Evolutionary conservation across 495 filamentous ascomycete species (phyloP).

Genomic region (Aspergillus avenaceus): DNA sequence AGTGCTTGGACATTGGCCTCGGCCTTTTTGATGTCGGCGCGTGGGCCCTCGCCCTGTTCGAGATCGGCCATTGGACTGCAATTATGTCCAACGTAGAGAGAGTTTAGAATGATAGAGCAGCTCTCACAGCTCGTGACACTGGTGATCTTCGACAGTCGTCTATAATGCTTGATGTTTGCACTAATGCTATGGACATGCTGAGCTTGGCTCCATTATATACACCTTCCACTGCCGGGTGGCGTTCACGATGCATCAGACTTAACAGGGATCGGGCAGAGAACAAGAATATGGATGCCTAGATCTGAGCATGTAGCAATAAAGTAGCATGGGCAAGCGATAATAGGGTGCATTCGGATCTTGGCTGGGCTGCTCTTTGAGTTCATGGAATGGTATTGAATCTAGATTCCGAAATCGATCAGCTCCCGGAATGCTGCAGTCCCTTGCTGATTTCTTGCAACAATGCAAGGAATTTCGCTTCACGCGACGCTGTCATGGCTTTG

Average conservation of each 20-base stretch:
- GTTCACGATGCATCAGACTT: neutral
- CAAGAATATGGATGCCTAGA: slow-evolving; percentile 3
- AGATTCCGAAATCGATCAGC: neutral
- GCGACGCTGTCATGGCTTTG: neutral
- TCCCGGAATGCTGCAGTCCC: slow-evolving; percentile 1
- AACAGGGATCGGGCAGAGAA: neutral
- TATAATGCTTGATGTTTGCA: too few species aligned
- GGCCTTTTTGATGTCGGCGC: neutral
- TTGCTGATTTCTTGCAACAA: neutral
- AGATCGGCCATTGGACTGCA: neutral
- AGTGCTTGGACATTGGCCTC: neutral
- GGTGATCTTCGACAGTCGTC: neutral
- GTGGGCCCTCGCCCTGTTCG: neutral
- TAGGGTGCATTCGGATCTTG: neutral
- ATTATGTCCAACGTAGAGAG: too few species aligned
- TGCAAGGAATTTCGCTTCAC: neutral
- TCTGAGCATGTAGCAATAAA: neutral
- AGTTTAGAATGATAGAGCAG: too few species aligned
- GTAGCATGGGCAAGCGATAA: neutral
- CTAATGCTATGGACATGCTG: too few species aligned
- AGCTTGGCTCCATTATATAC: slow-evolving; percentile 1
- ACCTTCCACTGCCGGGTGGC: neutral
- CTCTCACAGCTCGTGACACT: too few species aligned
- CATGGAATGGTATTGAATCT: neutral
- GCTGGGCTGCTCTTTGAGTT: neutral